Percentiles rank a stretch among this genome's conserved stretches.
Conservation (phyloP, 192 early-diverging fungal genomes). For the Coemansia brasiliensis region DNA sequence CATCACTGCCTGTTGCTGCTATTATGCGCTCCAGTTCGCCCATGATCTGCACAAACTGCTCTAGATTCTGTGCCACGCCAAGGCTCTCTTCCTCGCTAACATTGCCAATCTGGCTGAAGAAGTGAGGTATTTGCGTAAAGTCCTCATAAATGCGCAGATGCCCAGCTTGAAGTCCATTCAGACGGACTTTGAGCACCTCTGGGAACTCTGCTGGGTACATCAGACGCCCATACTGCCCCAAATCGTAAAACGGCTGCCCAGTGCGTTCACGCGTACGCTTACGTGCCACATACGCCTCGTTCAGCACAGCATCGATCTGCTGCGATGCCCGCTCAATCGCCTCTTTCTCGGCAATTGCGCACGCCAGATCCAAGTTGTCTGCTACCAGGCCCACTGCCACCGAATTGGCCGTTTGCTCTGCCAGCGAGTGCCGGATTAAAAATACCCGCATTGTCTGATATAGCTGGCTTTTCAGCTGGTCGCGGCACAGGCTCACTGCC, state of each 20-base stretch:
- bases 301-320: slow-evolving; percentile 89
- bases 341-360: slow-evolving; percentile 91
- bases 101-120: slow-evolving; percentile 55
- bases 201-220: slow-evolving; percentile 86
- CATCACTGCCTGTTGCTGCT: slow-evolving; percentile 39
- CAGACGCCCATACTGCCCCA: slow-evolving; percentile 68
- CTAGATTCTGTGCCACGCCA: slow-evolving; percentile 43
- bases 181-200: slow-evolving; percentile 81
- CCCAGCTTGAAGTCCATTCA: slow-evolving; percentile 72
- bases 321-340: slow-evolving; percentile 92
- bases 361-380: slow-evolving; percentile 94
- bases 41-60: slow-evolving; percentile 60
- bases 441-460: slow-evolving; percentile 51
- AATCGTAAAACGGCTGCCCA: slow-evolving; percentile 89
- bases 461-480: slow-evolving; percentile 87
- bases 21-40: slow-evolving; percentile 80
- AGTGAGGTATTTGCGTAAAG: slow-evolving; percentile 69
- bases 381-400: slow-evolving; percentile 80
- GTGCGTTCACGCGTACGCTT: slow-evolving; percentile 88
- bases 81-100: slow-evolving; percentile 14
- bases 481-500: slow-evolving; percentile 89
- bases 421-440: slow-evolving; percentile 41
- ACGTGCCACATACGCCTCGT: slow-evolving; percentile 65
- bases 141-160: slow-evolving; percentile 89
- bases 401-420: slow-evolving; percentile 67